Conservation (phyloP, 2,329 filamentous ascomycete species). For the Curvularia eragrostidis region DNA sequence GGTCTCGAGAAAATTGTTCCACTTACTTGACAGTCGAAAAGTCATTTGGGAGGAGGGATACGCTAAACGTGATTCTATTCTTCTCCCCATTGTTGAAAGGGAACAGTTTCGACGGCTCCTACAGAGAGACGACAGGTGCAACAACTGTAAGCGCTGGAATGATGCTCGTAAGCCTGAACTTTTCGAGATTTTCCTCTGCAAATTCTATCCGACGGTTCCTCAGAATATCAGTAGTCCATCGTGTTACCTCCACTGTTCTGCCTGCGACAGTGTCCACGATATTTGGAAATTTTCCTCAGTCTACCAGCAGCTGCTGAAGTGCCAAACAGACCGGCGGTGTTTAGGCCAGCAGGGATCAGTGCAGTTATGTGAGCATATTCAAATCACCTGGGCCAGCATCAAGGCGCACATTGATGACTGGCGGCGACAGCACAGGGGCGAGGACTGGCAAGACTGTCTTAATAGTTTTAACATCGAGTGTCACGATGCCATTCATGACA, state of each 20-base stretch:
- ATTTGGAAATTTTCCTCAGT: background rate
- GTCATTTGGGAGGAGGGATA: background rate
- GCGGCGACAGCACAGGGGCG: constrained; percentile 12
- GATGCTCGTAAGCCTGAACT: background rate
- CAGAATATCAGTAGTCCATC: too few relatives aligned
- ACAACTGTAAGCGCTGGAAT: constrained; percentile 1
- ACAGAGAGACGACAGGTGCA: constrained; percentile 1
- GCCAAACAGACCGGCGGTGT: constrained; percentile 9
- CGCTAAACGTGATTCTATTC: background rate
- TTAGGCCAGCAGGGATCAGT: constrained; percentile 26
- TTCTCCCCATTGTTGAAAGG: background rate
- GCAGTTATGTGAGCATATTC: constrained; percentile 25
- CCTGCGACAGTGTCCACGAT: background rate
- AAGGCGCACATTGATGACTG: constrained; percentile 25
- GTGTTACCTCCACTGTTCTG: background rate
- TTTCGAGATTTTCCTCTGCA: background rate
- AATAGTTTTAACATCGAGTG: constrained; percentile 28
- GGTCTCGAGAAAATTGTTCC: background rate
- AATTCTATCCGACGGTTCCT: background rate
- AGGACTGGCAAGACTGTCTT: constrained; percentile 25
- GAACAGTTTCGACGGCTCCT: background rate
- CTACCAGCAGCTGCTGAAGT: background rate
- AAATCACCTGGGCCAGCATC: constrained; percentile 29
- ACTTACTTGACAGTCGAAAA: background rate
- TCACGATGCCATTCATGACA: constrained; percentile 28